Conservation (phyloP, 352 stramenopile species). For the Phytophthora lateralis region DNA sequence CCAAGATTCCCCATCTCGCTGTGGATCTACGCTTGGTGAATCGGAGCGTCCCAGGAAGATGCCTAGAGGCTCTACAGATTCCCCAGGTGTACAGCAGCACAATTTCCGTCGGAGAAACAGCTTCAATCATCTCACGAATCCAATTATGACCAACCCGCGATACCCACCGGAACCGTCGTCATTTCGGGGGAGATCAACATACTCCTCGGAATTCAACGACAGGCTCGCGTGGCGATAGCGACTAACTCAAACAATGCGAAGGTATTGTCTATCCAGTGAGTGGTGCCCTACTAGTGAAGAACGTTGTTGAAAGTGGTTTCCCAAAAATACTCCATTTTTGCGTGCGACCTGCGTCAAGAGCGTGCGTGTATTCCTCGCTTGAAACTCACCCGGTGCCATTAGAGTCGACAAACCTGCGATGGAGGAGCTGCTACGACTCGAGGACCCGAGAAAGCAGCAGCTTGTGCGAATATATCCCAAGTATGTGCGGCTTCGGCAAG, state of each 20-base stretch:
- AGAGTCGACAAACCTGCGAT: conserved; percentile 8
- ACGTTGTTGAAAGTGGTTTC: conserved; percentile 14
- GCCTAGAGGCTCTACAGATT: conserved; percentile 4
- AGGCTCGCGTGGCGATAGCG: conserved; percentile 38
- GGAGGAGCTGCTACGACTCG: conserved; percentile 22
- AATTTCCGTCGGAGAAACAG: conserved; percentile 23
- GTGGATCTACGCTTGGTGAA: conserved; percentile 4
- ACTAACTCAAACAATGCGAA: background rate
- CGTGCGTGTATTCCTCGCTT: background rate
- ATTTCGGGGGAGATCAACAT: conserved; percentile 50
- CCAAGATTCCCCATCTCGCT: conserved; percentile 4
- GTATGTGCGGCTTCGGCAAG: conserved; percentile 67
- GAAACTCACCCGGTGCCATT: background rate
- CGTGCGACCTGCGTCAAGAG: too few species aligned
- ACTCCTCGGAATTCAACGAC: conserved; percentile 42
- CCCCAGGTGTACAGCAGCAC: conserved; percentile 2
- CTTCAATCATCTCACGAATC: conserved; percentile 39
- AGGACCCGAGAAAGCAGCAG: conserved; percentile 42
- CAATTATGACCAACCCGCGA: conserved; percentile 53
- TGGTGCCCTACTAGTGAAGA: conserved; percentile 1
- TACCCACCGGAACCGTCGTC: conserved; percentile 49
- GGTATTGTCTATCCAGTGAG: background rate
- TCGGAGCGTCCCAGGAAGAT: conserved; percentile 28
- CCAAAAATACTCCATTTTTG: conserved; percentile 21
- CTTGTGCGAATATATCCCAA: conserved; percentile 61